phyloP scores from a whole-genome alignment of 768 basidiomycete genomes.

The Fibroporia radiculosa region DNA sequence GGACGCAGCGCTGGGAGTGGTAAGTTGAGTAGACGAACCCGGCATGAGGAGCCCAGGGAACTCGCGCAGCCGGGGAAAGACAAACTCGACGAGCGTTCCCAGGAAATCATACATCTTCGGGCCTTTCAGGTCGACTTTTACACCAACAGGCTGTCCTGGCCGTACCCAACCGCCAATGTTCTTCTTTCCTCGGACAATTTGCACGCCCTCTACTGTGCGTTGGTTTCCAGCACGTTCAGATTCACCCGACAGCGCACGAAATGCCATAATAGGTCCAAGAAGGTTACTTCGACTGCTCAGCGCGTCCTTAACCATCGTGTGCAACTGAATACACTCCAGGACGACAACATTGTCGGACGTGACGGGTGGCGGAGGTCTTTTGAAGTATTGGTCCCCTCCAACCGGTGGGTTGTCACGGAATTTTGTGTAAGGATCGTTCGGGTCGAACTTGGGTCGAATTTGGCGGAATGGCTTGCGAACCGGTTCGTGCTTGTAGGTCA shows the following conservation, averaged over 20 bases:
- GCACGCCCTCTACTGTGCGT: constrained; percentile 64
- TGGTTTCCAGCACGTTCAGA: constrained; percentile 65
- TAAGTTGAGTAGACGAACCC: constrained; percentile 57
- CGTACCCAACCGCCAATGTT: constrained; percentile 78
- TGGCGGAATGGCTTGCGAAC: constrained; percentile 45
- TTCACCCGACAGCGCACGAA: constrained; percentile 84
- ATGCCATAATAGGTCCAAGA: constrained; percentile 78
- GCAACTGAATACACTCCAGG: constrained; percentile 80
- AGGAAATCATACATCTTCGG: constrained; percentile 95
- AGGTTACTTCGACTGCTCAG: constrained; percentile 63
- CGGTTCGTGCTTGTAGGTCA: constrained; percentile 79
- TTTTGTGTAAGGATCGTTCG: constrained; percentile 74
- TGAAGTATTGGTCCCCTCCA: constrained; percentile 60
- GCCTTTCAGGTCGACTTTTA: constrained; percentile 85
- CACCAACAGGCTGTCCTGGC: constrained; percentile 74
- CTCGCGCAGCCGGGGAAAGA: constrained; percentile 88
- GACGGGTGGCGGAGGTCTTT: constrained; percentile 60
- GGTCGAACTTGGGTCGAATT: constrained; percentile 66
- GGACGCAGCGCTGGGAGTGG: constrained; percentile 69
- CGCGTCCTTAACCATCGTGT: constrained; percentile 81
- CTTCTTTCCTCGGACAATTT: constrained; percentile 65
- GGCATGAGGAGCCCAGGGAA: constrained; percentile 80
- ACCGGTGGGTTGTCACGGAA: constrained; percentile 70
- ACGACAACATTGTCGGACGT: constrained; percentile 60
- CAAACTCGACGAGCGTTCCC: constrained; percentile 82